phyloP scores from a whole-genome alignment of 176 grass and related monocot species.

The barley (Hordeum vulgare) region MorexV3_pseudomolecules_assembly NC_058519.1:532388481-532388980 shows the following conservation, averaged over 20 bases:
- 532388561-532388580: not conserved
- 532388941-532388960: not conserved
- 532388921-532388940: not conserved
- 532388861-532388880: slow-evolving; percentile 1
- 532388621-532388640: not conserved
- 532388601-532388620: not conserved
- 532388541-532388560: not conserved
- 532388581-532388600: not conserved
- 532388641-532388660: not conserved
- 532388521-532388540: not conserved
- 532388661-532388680: not conserved
- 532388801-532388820: slow-evolving; percentile 5
- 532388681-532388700: slow-evolving; percentile 1
- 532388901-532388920: not conserved
- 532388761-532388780: not conserved
- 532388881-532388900: not conserved
- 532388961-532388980: not conserved
- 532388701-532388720: not conserved
- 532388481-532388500: not conserved
- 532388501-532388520: not conserved
- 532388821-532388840: slow-evolving; percentile 27
- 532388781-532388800: not conserved
- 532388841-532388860: slow-evolving; percentile 26
- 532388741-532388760: not conserved
- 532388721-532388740: not conserved